Conservation (phyloP, 495 filamentous ascomycete genomes). For the Podospora conica region DNA sequence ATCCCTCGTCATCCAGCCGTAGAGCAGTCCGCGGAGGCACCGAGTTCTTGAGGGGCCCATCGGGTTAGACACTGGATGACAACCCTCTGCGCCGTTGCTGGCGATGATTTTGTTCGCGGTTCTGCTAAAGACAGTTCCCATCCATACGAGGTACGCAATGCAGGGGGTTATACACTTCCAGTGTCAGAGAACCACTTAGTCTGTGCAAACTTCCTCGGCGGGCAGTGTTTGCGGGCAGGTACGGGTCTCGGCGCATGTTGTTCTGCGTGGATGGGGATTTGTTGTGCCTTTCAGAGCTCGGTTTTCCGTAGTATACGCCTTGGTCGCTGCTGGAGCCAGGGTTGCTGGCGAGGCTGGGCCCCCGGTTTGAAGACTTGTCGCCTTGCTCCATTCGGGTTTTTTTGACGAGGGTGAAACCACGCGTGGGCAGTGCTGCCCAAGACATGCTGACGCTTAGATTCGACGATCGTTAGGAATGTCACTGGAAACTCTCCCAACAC, state of each 20-base stretch:
- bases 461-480: background rate
- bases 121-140: background rate
- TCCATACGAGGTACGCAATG: background rate
- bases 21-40: background rate
- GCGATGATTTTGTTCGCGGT: background rate
- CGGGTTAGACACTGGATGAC: background rate
- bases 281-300: background rate
- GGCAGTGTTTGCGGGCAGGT: background rate
- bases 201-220: background rate
- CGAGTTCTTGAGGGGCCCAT: background rate
- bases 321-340: background rate
- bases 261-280: background rate
- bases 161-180: background rate
- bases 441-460: background rate
- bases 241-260: background rate
- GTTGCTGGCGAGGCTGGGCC: no score
- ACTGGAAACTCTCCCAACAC: background rate
- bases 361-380: background rate
- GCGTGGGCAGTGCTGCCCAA: background rate
- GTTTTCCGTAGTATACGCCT: background rate
- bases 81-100: background rate
- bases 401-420: constrained; percentile 27
- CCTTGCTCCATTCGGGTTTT: constrained; percentile 30
- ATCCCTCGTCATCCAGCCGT: background rate
- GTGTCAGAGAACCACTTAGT: background rate